Evolutionary conservation across 2,329 filamentous ascomycete species (phyloP).

Genomic region (Alternaria gaisen): DNA sequence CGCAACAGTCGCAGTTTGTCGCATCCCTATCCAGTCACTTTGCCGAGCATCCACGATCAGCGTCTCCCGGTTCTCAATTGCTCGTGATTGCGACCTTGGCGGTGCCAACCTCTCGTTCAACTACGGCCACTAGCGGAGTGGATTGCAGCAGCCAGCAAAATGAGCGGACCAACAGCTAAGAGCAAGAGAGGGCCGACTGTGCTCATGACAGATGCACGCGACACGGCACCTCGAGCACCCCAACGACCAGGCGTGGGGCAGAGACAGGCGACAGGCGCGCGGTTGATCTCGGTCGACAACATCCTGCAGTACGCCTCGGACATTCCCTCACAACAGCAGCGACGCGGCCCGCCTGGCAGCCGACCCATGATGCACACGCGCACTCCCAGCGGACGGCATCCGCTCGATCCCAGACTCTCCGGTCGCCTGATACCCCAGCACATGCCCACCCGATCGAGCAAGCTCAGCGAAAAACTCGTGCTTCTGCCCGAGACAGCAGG

Average conservation of each 20-base stretch:
- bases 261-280: constrained; percentile 54
- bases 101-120: constrained; percentile 1
- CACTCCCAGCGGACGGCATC: constrained; percentile 61
- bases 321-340: constrained; percentile 93
- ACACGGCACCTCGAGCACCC: constrained; percentile 49
- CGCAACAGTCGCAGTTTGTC: constrained; percentile 5
- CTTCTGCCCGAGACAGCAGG: constrained; percentile 82
- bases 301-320: constrained; percentile 93
- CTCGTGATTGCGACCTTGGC: not conserved
- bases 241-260: constrained; percentile 37
- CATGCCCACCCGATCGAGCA: constrained; percentile 86
- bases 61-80: not conserved
- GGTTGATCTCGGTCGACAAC: constrained; percentile 87
- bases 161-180: constrained; percentile 47
- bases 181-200: constrained; percentile 52
- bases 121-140: constrained; percentile 18
- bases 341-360: constrained; percentile 72
- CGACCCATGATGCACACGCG: constrained; percentile 58
- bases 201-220: constrained; percentile 65
- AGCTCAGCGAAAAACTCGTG: constrained; percentile 97
- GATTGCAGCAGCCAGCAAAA: constrained; percentile 26
- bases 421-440: constrained; percentile 66
- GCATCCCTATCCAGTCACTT: not conserved
- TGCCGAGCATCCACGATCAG: not conserved
- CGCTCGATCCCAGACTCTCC: constrained; percentile 63